Base-by-base conservation (phyloP, 208 protist species). In the Trypanosoma grayi region DNA sequence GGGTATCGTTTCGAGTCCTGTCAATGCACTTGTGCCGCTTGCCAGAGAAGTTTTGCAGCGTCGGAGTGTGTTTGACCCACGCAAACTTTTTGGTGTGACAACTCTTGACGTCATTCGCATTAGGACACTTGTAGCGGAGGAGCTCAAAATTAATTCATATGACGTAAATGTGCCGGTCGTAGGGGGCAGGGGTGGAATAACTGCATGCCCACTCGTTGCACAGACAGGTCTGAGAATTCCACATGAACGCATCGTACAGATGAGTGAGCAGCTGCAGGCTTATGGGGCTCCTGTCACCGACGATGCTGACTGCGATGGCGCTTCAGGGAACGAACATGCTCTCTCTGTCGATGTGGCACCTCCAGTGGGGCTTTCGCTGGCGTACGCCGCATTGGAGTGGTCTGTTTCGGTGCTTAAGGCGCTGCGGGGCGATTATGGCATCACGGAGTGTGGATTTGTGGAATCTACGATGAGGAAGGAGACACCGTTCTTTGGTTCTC, bases 1-100 rank as follows among this genome's bases (percentile, higher is more conserved):
- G 16, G 81, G 60, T 47, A 75, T 98, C 48, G 88, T 97, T 52
- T 90, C 93, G 10, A 95, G 94, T 77, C 95, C 94, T 7, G 90
- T 98, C 24, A 98, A 98, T 80, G 84, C 88, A 5, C 90, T 93
- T 27, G 93, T 98, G 10, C 94, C 97, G 13, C 79, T 98, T 52
- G 91, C 85, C 25, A 85, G 87, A 10, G 97, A 98, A 75, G 68
- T 89, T 30, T 66, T 96, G 25, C 83, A 91, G 75, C 70, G 66
- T 30, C 58, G 52, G 16, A 75, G 85, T 47, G 68, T 61, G 11
- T 97, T 93, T 64, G 81, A 97, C 63, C 82, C 85, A 16, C 85
- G 79, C 24, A 83, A 83, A 58, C 63, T 98, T 4, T 89, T 97
- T 60, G 96, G 96, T 45, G 87, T 98, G 30, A 97, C 96, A 10